Evolutionary conservation across 2,329 filamentous ascomycete genomes (phyloP), one percentile per base, ranked within the genome.

Genomic region (Fusarium kyushuense): DNA sequence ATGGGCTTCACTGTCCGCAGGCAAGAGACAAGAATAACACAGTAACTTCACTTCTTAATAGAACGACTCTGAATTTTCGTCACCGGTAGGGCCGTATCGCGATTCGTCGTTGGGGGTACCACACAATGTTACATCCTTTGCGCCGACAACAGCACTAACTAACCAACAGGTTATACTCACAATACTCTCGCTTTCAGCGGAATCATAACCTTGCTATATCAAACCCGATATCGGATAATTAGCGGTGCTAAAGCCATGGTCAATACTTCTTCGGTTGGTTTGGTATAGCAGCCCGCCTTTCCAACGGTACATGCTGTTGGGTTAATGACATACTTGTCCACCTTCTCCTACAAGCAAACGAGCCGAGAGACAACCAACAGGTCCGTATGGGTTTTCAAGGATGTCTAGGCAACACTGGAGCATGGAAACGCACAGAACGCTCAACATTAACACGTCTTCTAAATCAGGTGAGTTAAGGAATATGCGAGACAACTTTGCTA

Each of bases 401-500:
- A 32, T 33, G 23, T 42, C 42, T 42, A 25, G 47, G 48, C 25
- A 32, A 52, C 32, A 49, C 30, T 27, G 46, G 27, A 45, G n/a
- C 21, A 33, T 36, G 21, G 29, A 21, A 51, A 41, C 29, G 49
- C 29, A 27, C 13, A 46, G 38, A 36, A 27, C 14, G 32, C 43
- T 17, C n/a, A 29, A 40, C 30, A 30, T 38, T 30, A 23, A 25
- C 12, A 58, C 43, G 35, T 30, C 17, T 33, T 59, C 47, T 40
- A 45, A 41, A 71, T 74, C 72, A 74, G 70, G 72, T 74, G 72
- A 74, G 72, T 58, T 52, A 36, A 36, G 29, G 32, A 46, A 53
- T 52, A 69, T 74, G 72, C 72, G 57, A 61, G 68, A 52, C 63
- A 62, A 57, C 36, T 33, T 58, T 51, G 33, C 55, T 52, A 41